Conservation (phyloP, 1,284 basidiomycete genomes). For the Leucocoprinus gongylophorus region DNA sequence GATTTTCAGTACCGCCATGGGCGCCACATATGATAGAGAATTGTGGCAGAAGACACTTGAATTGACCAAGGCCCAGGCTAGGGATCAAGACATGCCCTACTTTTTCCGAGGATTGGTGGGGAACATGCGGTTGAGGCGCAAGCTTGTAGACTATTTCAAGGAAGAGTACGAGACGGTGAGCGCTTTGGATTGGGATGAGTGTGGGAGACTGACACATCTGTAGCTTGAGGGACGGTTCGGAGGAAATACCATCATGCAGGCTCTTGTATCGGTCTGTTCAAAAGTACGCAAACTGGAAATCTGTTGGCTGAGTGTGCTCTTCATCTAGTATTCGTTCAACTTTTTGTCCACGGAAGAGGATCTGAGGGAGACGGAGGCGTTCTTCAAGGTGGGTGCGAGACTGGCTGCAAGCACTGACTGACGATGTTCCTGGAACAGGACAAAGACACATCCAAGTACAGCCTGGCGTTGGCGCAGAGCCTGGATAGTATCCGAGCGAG, state of each 20-base stretch:
- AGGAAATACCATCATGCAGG: conserved; percentile 54
- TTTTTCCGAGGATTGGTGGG: conserved; percentile 39
- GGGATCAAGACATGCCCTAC: conserved; percentile 62
- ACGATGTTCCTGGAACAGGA: conserved; percentile 29
- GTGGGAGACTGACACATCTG: conserved; percentile 17
- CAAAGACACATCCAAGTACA: conserved; percentile 61
- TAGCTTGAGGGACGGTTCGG: conserved; percentile 69
- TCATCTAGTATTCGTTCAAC: conserved; percentile 47
- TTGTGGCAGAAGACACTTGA: conserved; percentile 54
- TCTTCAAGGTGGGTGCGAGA: conserved; percentile 50
- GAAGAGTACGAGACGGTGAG: conserved; percentile 57
- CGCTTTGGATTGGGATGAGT: conserved; percentile 10
- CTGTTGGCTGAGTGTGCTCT: conserved; percentile 7
- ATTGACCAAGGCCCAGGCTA: conserved; percentile 47
- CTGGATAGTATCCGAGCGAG: conserved; percentile 60
- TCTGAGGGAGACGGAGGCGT: conserved; percentile 54
- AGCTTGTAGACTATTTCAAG: conserved; percentile 36
- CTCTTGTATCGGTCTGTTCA: conserved; percentile 43
- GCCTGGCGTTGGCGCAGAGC: conserved; percentile 56
- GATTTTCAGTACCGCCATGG: conserved; percentile 34
- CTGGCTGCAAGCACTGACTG: conserved; percentile 13
- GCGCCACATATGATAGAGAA: conserved; percentile 36
- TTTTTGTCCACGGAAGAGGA: conserved; percentile 66
- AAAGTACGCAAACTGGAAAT: neutral
- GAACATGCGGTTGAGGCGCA: conserved; percentile 41